phyloP scores from a whole-genome alignment of 2,329 filamentous ascomycete species.

The Teratosphaeria epicoccoides region DNA sequence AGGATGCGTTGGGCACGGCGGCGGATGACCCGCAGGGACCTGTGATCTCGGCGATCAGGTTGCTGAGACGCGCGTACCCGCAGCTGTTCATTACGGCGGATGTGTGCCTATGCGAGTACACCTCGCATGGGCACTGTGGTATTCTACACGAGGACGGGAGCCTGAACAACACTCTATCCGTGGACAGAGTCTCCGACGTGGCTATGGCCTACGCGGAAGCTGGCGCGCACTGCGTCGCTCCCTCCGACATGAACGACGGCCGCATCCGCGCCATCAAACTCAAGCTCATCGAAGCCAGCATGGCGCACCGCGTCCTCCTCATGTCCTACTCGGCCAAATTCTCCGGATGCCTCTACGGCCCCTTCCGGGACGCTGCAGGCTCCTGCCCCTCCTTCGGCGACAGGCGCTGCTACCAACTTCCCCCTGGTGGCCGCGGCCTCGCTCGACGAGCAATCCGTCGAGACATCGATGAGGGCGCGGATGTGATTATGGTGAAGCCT shows the following conservation, averaged over 20 bases:
- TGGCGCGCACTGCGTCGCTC: slow-evolving; percentile 91
- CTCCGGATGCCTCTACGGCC: slow-evolving; percentile 89
- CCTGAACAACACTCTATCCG: slow-evolving; percentile 84
- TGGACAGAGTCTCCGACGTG: slow-evolving; percentile 93
- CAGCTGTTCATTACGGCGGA: slow-evolving; percentile 84
- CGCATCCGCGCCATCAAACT: slow-evolving; percentile 96
- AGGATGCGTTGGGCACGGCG: slow-evolving; percentile 82
- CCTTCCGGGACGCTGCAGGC: slow-evolving; percentile 92
- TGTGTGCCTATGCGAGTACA: slow-evolving; percentile 98
- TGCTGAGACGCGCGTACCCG: slow-evolving; percentile 76
- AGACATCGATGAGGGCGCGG: slow-evolving; percentile 86
- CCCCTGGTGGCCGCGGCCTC: slow-evolving; percentile 80
- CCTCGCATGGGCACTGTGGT: slow-evolving; percentile 92
- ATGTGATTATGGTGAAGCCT: slow-evolving; percentile 99
- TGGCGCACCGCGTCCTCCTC: slow-evolving; percentile 79
- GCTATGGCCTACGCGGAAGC: slow-evolving; percentile 94
- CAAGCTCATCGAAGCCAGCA: slow-evolving; percentile 88
- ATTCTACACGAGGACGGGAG: slow-evolving; percentile 87
- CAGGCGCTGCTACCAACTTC: slow-evolving; percentile 91
- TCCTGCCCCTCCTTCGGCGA: slow-evolving; percentile 88
- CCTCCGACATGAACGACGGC: slow-evolving; percentile 98
- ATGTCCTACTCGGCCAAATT: slow-evolving; percentile 99
- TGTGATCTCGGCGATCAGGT: slow-evolving; percentile 75
- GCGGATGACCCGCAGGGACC: slow-evolving; percentile 90
- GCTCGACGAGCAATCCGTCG: slow-evolving; percentile 81